Base-by-base conservation (phyloP, 306 rosid genomes). In the Gastrolobium bilobum region DNA sequence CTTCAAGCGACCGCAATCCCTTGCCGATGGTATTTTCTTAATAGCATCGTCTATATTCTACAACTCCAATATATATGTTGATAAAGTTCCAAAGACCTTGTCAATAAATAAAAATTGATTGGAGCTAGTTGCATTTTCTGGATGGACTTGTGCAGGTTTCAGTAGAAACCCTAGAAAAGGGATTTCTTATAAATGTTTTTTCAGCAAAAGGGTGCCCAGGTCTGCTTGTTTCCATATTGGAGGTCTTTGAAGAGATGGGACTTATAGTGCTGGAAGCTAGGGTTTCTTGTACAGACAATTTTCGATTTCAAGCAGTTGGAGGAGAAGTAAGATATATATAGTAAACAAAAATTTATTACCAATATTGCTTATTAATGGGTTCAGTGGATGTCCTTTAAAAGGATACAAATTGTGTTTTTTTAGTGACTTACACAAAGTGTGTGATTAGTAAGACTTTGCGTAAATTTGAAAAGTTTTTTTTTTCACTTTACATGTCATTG, bases 211-310 rank as follows among this genome's bases (percentile, higher is more conserved):
- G 89, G 63, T 86, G 94, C 73, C 94, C 87, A 46, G 97, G 99
- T 6, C 84, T 95, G 79, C 99, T 93, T 75, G 99, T 90, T 75
- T 87, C 94, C 65, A 82, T 95, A 34, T 74, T 95, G 78, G 98
- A 95, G 76, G 96, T 82, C 75, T 91, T 93, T 42, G 98, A 93
- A 85, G 98, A 89, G 59, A 78, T 93, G 91, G 93, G 98, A 29
- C 98, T 95, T 4, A 85, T 76, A 37, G 97, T 95, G 14, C 81
- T 85, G 46, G 98, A 95, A 90, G 99, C 99, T 90, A 95, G 99
- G 99, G 98, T 90, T 93, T 93, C 99, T 46, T 95, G 99, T 79
- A 83, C 92, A 1, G 92, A 93, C 80, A 91, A 71, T 81, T 95
- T 95, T 70, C 90, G 80, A 42, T 88, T 95, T 76, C 94, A 90